phyloP scores from a whole-genome alignment of 345 rosid genomes.

The Heritiera littoralis region DNA sequence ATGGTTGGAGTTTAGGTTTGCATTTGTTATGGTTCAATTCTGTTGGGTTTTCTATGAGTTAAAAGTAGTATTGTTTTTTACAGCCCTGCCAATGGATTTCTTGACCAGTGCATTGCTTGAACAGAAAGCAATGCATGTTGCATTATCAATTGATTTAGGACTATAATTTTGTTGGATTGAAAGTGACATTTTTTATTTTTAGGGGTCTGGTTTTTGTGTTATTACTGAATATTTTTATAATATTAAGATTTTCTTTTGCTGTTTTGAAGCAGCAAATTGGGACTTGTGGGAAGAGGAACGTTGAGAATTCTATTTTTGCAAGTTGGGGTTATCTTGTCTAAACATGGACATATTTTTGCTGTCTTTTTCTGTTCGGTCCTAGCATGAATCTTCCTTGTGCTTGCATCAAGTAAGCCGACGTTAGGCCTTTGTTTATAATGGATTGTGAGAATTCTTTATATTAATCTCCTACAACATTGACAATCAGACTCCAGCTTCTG shows the following conservation, averaged over 20 bases:
- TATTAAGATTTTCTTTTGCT: conserved; percentile 28
- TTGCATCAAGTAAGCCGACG: conserved; percentile 39
- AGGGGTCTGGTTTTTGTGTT: conserved; percentile 11
- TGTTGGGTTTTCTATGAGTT: conserved; percentile 33
- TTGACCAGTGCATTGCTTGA: conserved; percentile 28
- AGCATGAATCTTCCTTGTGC: conserved; percentile 44
- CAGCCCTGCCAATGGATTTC: conserved; percentile 4
- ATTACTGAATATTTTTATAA: conserved; percentile 31
- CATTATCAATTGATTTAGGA: conserved; percentile 31
- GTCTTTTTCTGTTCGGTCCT: conserved; percentile 49
- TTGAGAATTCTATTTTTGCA: conserved; percentile 29
- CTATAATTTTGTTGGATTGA: conserved; percentile 31
- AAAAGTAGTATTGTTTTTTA: conserved; percentile 15
- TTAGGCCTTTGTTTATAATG: conserved; percentile 20
- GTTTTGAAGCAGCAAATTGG: conserved; percentile 21
- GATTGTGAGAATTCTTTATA: conserved; percentile 35
- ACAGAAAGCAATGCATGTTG: conserved; percentile 32
- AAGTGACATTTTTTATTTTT: conserved; percentile 41
- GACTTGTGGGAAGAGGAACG: background rate
- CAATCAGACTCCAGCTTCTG: conserved; percentile 8
- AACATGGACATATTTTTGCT: conserved; percentile 44
- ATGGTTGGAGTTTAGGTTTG: background rate
- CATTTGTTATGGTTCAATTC: conserved; percentile 4
- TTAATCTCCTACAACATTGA: conserved; percentile 35
- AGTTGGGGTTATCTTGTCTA: conserved; percentile 58